phyloP scores from a whole-genome alignment of 1,139 yeast genomes.

The Debaryomyces subglobosus region DNA sequence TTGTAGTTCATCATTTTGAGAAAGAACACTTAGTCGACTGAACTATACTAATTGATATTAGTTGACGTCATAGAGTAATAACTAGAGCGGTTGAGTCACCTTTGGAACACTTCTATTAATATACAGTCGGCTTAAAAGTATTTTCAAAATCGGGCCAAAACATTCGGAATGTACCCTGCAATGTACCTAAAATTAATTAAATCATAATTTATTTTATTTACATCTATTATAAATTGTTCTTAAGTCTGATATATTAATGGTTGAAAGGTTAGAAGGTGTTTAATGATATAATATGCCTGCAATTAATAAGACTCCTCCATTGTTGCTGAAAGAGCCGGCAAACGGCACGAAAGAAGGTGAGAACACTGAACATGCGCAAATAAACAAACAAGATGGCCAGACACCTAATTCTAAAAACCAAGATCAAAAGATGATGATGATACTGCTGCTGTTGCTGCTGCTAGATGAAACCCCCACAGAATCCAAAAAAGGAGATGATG shows the following conservation, averaged over 20 bases:
- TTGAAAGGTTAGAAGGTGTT: neutral
- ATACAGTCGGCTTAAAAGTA: slow-evolving; percentile 6
- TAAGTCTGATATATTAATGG: neutral
- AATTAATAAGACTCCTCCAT: neutral
- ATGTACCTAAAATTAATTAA: neutral
- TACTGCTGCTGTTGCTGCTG: neutral
- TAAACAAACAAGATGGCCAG: neutral
- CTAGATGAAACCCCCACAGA: neutral
- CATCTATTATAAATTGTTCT: neutral
- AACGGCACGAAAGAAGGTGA: neutral
- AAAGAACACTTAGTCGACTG: neutral
- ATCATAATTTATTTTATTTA: neutral
- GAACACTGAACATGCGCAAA: neutral
- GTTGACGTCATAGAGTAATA: neutral
- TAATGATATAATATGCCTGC: neutral
- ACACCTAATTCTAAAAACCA: neutral
- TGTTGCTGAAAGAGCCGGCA: neutral
- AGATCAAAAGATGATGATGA: neutral
- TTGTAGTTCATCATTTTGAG: neutral
- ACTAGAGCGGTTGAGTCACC: slow-evolving; percentile 10
- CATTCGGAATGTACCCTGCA: slow-evolving; percentile 4
- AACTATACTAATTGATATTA: neutral
- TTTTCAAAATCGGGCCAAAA: neutral
- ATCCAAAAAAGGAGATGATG: neutral
- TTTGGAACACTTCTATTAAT: slow-evolving; percentile 11